Evolutionary conservation across 2,329 filamentous ascomycete genomes (phyloP), one percentile per base, ranked within the genome.

Genomic region (Akanthomyces uredinophilus): DNA sequence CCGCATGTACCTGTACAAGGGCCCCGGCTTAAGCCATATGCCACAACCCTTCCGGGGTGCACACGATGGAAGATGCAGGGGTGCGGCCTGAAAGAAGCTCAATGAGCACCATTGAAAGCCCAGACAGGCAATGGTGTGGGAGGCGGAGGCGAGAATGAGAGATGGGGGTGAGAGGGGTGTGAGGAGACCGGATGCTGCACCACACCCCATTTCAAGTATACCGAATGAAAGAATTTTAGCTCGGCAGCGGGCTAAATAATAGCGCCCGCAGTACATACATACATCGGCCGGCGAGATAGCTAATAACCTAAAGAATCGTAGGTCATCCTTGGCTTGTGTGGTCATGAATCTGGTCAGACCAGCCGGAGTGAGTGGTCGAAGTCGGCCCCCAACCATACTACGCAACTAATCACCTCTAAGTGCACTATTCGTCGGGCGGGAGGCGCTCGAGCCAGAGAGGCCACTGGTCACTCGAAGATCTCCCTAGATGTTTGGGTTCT

Each of bases 121-220:
- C 39, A 58, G 60, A 62, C 46, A 47, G 54, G 61, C 54, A 58
- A 52, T 56, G 61, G 54, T 62, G 61, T 62, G 61, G 53, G 29
- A 62, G 46, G 60, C 29, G 47, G 51, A 50, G 37, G 37, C 32
- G 52, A 27, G 3, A 29, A 22, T 6, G 46, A 37, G 32, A 50
- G 22, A 32, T 10, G 43, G 55, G 32, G 32, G 32, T 29, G 27
- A 29, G 27, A 43, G 60, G 53, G 46, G 60, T 51, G 61, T 53
- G 39, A 62, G 46, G 16, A 52, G 32, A 41, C 29, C 43, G 59
- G 59, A 61, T 54, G 27, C 50, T 60, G 58, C 41, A 60, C 49
- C 49, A 51, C 49, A 53, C 58, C 49, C 57, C 46, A 51, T 44
- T 27, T 50, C 22, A n/a, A 49, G 55, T 59, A 59, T 27, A 24